These are phyloP conservation scores for Clathrospora elynae DNA, from an alignment of 2,329 filamentous ascomycete species.

Conservation along the genomic window DNA sequence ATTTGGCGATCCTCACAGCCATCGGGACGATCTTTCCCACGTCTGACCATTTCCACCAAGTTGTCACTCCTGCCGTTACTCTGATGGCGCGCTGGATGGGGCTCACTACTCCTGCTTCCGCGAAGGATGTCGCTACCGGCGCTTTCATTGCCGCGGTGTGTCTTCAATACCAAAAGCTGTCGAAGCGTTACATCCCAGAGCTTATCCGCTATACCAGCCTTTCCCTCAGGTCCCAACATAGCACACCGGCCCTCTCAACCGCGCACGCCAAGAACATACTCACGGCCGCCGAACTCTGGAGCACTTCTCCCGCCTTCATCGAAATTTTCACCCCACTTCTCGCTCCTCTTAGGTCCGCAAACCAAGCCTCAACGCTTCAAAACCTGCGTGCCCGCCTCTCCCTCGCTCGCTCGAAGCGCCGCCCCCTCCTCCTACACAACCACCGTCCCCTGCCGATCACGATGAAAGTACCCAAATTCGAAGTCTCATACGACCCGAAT, in stretches of 20 bases:
- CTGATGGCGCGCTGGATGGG: constrained; percentile 83
- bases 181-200: constrained; percentile 89
- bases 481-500: constrained; percentile 90
- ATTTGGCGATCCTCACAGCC: constrained; percentile 82
- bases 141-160: constrained; percentile 78
- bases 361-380: constrained; percentile 58
- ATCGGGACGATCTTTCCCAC: constrained; percentile 87
- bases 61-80: constrained; percentile 87
- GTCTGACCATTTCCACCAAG: constrained; percentile 95
- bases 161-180: constrained; percentile 79
- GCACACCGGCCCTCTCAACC: constrained; percentile 56
- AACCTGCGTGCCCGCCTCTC: constrained; percentile 67
- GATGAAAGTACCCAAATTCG: constrained; percentile 88
- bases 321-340: constrained; percentile 75
- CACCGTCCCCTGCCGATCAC: constrained; percentile 89
- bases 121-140: constrained; percentile 73
- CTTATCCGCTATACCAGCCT: constrained; percentile 80
- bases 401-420: constrained; percentile 68
- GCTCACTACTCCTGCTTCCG: constrained; percentile 69
- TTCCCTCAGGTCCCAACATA: constrained; percentile 60
- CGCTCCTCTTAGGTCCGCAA: constrained; percentile 38
- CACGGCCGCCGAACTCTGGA: constrained; percentile 74
- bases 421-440: constrained; percentile 84
- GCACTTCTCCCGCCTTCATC: constrained; percentile 71
- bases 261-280: constrained; percentile 70